Percentiles rank a stretch among this genome's conserved stretches.
Conservation (phyloP, 805 yeast species). For the Saturnispora saitoi region DNA sequence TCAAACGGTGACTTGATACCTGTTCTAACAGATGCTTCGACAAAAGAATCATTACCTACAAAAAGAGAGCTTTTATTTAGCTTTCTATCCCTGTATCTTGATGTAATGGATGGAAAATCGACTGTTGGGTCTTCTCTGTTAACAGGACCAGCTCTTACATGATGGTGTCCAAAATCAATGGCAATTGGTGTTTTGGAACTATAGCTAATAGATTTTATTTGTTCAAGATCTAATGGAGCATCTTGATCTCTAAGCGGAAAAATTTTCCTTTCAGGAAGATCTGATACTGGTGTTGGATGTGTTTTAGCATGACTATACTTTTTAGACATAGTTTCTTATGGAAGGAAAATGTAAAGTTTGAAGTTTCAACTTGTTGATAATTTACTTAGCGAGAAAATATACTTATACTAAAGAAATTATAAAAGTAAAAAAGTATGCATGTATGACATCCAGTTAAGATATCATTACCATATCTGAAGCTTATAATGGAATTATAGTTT, state of each 20-base stretch:
- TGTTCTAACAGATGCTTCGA: constrained; percentile 62
- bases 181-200: constrained; percentile 64
- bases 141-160: constrained; percentile 52
- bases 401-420: not conserved
- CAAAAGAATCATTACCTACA: constrained; percentile 72
- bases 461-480: no score
- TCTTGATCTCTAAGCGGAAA: constrained; percentile 3
- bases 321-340: not conserved
- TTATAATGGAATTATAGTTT: no score
- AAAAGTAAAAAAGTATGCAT: not conserved
- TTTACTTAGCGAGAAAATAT: constrained; percentile 1
- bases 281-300: constrained; percentile 6
- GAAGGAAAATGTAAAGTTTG: not conserved
- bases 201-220: constrained; percentile 27
- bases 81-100: constrained; percentile 75
- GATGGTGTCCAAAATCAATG: constrained; percentile 71
- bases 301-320: constrained; percentile 8
- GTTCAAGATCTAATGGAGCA: not conserved
- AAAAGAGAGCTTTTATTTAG: constrained; percentile 52
- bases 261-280: not conserved
- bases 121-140: constrained; percentile 42
- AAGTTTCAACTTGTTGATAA: not conserved
- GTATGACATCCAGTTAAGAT: no score
- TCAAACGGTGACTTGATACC: constrained; percentile 78
- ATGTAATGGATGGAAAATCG: constrained; percentile 56